Conservation (phyloP, 2,329 filamentous ascomycete genomes). For the Colletotrichum eleusines region DNA sequence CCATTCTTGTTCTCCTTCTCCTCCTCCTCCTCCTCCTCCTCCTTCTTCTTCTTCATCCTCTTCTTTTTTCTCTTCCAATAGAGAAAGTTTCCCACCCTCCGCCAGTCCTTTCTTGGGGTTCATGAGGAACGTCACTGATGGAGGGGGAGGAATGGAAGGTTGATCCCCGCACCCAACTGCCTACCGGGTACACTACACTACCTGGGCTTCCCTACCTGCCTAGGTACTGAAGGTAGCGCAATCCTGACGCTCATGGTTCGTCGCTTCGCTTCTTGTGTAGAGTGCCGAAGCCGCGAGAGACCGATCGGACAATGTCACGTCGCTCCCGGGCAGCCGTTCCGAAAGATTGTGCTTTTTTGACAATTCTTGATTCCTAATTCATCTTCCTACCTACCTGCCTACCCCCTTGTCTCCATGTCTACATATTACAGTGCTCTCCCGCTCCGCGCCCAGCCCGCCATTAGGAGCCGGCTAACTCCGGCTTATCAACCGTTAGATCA, state of each 20-base stretch:
- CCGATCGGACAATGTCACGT: not conserved
- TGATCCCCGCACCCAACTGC: not conserved
- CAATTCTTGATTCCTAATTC: not conserved
- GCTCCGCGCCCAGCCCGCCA: not conserved
- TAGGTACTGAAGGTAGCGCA: not conserved
- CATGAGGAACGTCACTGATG: not conserved
- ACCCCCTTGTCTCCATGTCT: too few species aligned
- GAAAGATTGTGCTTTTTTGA: not conserved
- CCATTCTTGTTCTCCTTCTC: not conserved
- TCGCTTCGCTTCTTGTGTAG: constrained; percentile 13
- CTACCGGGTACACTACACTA: too few species aligned
- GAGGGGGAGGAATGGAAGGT: not conserved
- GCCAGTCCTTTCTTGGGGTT: not conserved
- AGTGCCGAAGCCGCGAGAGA: constrained; percentile 19
- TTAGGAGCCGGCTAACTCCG: constrained; percentile 1
- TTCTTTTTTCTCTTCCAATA: not conserved
- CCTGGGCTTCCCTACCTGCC: too few species aligned
- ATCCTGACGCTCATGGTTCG: not conserved
- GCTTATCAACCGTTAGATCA: not conserved
- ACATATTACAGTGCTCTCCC: not conserved
- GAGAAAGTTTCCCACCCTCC: not conserved
- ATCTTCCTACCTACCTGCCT: too few species aligned
- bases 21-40: not conserved
- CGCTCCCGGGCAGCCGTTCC: not conserved
- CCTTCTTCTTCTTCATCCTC: not conserved